Evolutionary conservation across 163 green algal genomes (phyloP).

Genomic region (Smithsoniella earleae): DNA sequence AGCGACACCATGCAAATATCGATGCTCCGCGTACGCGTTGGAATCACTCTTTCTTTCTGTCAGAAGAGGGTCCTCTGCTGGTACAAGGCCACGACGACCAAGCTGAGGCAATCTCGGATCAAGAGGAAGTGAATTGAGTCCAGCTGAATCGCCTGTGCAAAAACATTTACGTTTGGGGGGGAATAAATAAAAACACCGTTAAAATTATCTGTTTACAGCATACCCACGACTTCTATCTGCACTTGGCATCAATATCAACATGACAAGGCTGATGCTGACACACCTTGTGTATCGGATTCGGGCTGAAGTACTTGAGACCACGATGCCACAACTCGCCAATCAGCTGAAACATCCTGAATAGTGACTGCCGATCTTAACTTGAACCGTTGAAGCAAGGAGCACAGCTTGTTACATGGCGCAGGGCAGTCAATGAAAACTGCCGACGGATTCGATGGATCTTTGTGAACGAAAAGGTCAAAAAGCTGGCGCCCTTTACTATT

Average conservation of each 20-base stretch:
- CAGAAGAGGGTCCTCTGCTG: too few relatives aligned
- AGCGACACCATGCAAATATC: constrained; percentile 59
- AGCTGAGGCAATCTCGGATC: not conserved
- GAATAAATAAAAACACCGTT: too few relatives aligned
- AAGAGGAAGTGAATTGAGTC: not conserved
- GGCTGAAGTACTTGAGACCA: constrained; percentile 24
- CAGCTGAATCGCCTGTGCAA: not conserved
- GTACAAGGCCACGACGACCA: not conserved
- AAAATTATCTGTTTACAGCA: too few relatives aligned
- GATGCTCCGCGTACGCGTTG: constrained; percentile 42
- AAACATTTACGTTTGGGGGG: too few relatives aligned
- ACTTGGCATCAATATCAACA: not conserved
- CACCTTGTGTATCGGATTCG: not conserved
- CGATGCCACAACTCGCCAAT: constrained; percentile 44
- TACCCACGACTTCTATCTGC: not conserved
- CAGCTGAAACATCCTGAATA: constrained; percentile 52
- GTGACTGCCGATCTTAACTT: constrained; percentile 60
- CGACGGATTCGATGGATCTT: constrained; percentile 35
- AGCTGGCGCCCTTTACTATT: constrained; percentile 69
- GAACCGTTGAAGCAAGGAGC: constrained; percentile 45
- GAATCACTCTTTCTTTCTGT: not conserved
- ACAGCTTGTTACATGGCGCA: not conserved
- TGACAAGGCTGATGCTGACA: too few relatives aligned
- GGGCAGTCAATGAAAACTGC: constrained; percentile 6
- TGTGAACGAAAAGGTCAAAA: constrained; percentile 68